Conservation (phyloP, 1,284 basidiomycete genomes). For the Albatrellus sp. region DNA sequence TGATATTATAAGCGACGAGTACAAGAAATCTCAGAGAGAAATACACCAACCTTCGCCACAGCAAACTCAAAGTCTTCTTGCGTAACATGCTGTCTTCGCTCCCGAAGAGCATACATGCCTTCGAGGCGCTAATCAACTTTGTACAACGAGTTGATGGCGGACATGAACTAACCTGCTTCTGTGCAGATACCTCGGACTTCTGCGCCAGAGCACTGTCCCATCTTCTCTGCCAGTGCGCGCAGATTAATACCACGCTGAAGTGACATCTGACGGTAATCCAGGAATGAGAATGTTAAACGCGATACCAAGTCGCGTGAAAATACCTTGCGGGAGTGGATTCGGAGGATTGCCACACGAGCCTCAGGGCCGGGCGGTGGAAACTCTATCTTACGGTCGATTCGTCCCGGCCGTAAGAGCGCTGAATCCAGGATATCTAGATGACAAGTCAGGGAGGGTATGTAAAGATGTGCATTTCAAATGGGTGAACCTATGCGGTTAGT, state of each 20-base stretch:
- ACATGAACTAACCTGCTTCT: constrained; percentile 65
- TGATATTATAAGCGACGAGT: constrained; percentile 3
- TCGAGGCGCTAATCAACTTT: not conserved
- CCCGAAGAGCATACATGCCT: constrained; percentile 96
- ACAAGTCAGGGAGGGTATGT: not conserved
- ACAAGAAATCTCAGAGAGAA: constrained; percentile 1
- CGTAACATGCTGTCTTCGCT: constrained; percentile 91
- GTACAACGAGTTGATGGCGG: constrained; percentile 1
- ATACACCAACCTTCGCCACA: constrained; percentile 67
- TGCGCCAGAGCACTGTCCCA: constrained; percentile 97
- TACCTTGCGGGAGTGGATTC: constrained; percentile 94
- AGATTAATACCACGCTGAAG: constrained; percentile 96
- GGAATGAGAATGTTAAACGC: constrained; percentile 1
- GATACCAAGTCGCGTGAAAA: constrained; percentile 8
- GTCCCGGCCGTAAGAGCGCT: constrained; percentile 88
- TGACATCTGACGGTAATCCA: constrained; percentile 64
- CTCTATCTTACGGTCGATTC: constrained; percentile 98
- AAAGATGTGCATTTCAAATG: not conserved
- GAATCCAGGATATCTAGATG: constrained; percentile 84
- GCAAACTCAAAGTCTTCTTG: constrained; percentile 99
- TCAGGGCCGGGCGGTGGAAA: constrained; percentile 98
- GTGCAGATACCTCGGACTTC: constrained; percentile 98
- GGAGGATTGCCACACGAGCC: constrained; percentile 91
- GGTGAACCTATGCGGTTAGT: constrained; percentile 86
- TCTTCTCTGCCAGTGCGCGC: constrained; percentile 91